phyloP scores from a whole-genome alignment of 495 filamentous ascomycete genomes.

The Annulohypoxylon stygium region DNA sequence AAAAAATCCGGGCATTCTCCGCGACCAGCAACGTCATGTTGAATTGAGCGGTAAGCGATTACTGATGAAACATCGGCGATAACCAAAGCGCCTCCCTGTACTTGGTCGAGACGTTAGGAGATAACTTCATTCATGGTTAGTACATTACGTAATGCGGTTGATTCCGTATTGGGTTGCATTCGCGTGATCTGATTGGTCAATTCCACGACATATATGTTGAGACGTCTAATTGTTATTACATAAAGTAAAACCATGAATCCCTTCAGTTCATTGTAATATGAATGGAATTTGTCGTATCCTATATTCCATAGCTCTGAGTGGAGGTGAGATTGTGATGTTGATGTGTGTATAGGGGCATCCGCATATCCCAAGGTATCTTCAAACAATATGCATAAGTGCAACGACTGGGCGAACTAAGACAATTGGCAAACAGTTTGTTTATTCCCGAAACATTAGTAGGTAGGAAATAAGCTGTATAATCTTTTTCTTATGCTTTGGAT shows the following conservation, averaged over 20 bases:
- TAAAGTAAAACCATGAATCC: background rate
- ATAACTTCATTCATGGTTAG: background rate
- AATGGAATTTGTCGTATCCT: no score
- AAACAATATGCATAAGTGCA: background rate
- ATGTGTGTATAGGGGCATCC: no score
- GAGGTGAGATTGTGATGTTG: no score
- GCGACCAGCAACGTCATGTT: background rate
- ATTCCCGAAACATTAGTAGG: background rate
- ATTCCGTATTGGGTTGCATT: background rate
- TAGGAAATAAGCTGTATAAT: background rate
- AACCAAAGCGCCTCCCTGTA: background rate
- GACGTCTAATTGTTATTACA: background rate
- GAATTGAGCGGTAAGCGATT: background rate
- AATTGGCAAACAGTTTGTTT: background rate
- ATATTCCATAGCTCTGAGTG: no score
- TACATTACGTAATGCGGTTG: background rate
- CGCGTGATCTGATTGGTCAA: background rate
- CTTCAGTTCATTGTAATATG: background rate
- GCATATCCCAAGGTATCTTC: background rate
- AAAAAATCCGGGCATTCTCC: no score
- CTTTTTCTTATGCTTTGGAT: background rate
- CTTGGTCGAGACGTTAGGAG: background rate
- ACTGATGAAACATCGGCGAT: slow-evolving; percentile 13
- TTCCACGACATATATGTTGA: background rate
- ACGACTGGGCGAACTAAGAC: background rate